Conservation (phyloP, 495 filamentous ascomycete genomes). For the Bombardia bombarda region DNA sequence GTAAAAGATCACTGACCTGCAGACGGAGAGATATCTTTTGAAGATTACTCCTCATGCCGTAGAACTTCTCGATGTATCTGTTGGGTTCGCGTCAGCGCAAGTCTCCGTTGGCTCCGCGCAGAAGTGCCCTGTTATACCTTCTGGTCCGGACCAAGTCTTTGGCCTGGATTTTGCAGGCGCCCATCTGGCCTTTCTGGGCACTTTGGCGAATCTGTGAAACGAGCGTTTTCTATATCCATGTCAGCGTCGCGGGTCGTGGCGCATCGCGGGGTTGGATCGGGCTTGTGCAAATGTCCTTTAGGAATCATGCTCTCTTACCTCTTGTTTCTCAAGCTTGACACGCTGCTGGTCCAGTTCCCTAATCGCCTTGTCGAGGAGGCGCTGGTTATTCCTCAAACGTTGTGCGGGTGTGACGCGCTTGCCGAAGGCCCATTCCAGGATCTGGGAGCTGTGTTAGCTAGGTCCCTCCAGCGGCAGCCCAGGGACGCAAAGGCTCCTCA, state of each 20-base stretch:
- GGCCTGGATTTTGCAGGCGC: conserved; percentile 92
- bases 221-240: conserved; percentile 94
- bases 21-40: conserved; percentile 93
- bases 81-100: no score
- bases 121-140: no score
- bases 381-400: conserved; percentile 92
- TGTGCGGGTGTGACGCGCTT: conserved; percentile 97
- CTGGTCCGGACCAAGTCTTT: conserved; percentile 92
- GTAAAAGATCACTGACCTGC: conserved; percentile 51
- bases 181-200: conserved; percentile 94
- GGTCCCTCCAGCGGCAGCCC: background rate
- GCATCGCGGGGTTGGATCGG: no score
- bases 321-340: conserved; percentile 91
- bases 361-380: conserved; percentile 93
- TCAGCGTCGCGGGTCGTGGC: no score
- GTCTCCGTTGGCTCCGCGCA: no score
- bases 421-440: conserved; percentile 97
- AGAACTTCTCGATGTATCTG: conserved; percentile 96
- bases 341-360: conserved; percentile 91
- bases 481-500: conserved; percentile 1
- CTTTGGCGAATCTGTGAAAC: conserved; percentile 94
- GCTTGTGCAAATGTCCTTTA: no score
- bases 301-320: no score
- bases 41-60: conserved; percentile 92
- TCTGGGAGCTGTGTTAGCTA: conserved; percentile 40